phyloP scores from a whole-genome alignment of 495 filamentous ascomycete species.

The Monascus purpureus region DNA sequence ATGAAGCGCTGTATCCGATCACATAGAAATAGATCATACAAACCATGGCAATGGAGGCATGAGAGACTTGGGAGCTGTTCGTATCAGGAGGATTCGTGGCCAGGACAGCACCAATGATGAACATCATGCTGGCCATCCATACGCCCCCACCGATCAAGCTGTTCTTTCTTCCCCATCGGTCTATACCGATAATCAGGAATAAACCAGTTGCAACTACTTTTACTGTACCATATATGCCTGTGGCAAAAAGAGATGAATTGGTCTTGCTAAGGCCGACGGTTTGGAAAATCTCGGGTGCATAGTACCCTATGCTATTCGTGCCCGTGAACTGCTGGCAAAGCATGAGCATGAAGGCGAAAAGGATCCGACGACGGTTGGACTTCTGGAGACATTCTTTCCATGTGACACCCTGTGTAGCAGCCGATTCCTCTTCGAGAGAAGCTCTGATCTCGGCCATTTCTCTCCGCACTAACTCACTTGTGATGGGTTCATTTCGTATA shows the following conservation, averaged over 20 bases:
- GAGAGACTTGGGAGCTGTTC: constrained; percentile 12
- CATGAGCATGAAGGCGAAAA: constrained; percentile 31
- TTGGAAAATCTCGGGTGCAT: constrained; percentile 37
- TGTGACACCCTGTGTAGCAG: constrained; percentile 22
- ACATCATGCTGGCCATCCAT: constrained; percentile 54
- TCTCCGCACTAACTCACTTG: constrained; percentile 21
- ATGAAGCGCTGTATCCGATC: constrained; percentile 27
- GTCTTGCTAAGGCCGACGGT: constrained; percentile 29
- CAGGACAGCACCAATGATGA: constrained; percentile 63
- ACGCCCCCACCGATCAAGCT: constrained; percentile 56
- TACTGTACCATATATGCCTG: constrained; percentile 37
- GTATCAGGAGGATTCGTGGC: constrained; percentile 27
- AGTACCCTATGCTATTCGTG: constrained; percentile 38
- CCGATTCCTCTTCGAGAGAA: constrained; percentile 25
- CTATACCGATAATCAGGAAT: constrained; percentile 55
- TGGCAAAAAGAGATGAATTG: constrained; percentile 33
- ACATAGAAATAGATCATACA: constrained; percentile 44
- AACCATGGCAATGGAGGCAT: constrained; percentile 33
- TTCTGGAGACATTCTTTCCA: constrained; percentile 24
- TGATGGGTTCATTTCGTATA: constrained; percentile 26
- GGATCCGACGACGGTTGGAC: constrained; percentile 29
- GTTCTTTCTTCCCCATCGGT: constrained; percentile 51
- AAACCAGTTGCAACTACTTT: constrained; percentile 42
- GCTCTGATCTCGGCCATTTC: constrained; percentile 55
- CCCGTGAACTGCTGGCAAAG: constrained; percentile 41